These are phyloP conservation scores for Ceratocystis ficicola DNA, from an alignment of 2,329 filamentous ascomycete species.

Conservation along the genomic window DNA sequence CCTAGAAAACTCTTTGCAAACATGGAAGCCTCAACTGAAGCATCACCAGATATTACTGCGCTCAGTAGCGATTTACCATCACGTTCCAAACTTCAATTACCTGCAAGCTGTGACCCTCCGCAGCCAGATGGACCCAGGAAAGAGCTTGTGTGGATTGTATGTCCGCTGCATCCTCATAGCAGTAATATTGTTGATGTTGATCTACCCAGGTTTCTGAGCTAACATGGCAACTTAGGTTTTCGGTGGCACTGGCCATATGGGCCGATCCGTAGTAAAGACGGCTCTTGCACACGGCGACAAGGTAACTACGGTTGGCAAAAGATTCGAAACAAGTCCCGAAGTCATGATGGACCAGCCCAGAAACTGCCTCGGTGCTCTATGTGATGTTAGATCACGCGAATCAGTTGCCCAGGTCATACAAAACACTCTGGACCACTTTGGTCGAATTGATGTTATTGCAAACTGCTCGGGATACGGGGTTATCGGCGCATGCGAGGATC, in stretches of 20 bases:
- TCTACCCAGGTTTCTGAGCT: not conserved
- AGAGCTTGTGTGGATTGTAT: slow-evolving; percentile 79
- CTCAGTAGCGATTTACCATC: not conserved
- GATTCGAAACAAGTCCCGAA: slow-evolving; percentile 59
- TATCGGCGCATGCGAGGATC: slow-evolving; percentile 90
- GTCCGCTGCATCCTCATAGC: slow-evolving; percentile 27
- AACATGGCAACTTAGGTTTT: slow-evolving; percentile 50
- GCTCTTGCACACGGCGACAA: slow-evolving; percentile 70
- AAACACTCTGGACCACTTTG: slow-evolving; percentile 59
- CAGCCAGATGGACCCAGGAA: slow-evolving; percentile 55
- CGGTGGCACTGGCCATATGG: slow-evolving; percentile 94
- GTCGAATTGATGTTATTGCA: slow-evolving; percentile 73
- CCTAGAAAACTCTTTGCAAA: not conserved
- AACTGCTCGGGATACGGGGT: slow-evolving; percentile 95
- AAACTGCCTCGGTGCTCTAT: slow-evolving; percentile 69
- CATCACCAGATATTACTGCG: not conserved
- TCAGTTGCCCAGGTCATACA: slow-evolving; percentile 64
- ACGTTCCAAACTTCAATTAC: slow-evolving; percentile 46
- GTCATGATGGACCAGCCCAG: slow-evolving; percentile 60
- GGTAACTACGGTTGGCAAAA: slow-evolving; percentile 75
- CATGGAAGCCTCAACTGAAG: slow-evolving; percentile 12
- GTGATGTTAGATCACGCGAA: slow-evolving; percentile 73
- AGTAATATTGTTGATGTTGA: slow-evolving; percentile 18
- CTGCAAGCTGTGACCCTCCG: slow-evolving; percentile 76
- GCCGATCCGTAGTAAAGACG: slow-evolving; percentile 73